A percentile compares a stretch with the other conserved stretches of the same genome.
phyloP scores from a whole-genome alignment of 2,329 filamentous ascomycete genomes.

The Nigrospora oryzae region DNA sequence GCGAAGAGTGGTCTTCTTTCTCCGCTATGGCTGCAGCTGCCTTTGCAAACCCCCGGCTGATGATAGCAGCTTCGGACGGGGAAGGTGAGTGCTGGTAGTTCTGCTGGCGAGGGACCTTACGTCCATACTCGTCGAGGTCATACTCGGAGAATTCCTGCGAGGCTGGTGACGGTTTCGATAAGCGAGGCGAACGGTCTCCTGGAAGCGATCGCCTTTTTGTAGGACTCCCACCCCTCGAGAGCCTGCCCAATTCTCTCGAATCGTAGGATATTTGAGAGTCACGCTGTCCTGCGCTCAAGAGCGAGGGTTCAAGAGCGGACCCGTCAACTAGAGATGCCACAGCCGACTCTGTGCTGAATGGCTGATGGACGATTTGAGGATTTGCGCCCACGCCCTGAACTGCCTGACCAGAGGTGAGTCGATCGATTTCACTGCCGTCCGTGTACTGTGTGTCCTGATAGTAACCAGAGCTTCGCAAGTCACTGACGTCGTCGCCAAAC shows the following conservation, averaged over 20 bases:
- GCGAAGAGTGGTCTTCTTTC: constrained; percentile 27
- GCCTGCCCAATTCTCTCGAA: constrained; percentile 5
- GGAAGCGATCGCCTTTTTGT: constrained; percentile 23
- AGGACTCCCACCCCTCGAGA: constrained; percentile 26
- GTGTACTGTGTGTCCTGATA: constrained; percentile 42
- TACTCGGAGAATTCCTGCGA: constrained; percentile 43
- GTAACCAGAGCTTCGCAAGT: constrained; percentile 42
- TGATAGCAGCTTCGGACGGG: constrained; percentile 48
- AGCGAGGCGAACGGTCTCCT: constrained; percentile 28
- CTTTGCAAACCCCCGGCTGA: constrained; percentile 41
- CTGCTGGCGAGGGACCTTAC: constrained; percentile 36
- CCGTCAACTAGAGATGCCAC: constrained; percentile 82
- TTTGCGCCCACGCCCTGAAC: constrained; percentile 65
- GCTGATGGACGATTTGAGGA: constrained; percentile 66
- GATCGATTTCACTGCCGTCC: constrained; percentile 46
- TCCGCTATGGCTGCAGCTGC: constrained; percentile 42
- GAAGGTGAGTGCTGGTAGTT: constrained; percentile 43
- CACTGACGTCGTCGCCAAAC: constrained; percentile 52
- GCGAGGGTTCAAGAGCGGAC: constrained; percentile 59
- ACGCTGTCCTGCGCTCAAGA: constrained; percentile 48
- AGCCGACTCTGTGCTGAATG: constrained; percentile 71
- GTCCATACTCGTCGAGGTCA: constrained; percentile 49
- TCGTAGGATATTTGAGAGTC: constrained; percentile 20
- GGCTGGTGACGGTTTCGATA: constrained; percentile 19
- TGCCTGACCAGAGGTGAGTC: constrained; percentile 56